phyloP scores from a whole-genome alignment of 2,329 filamentous ascomycete genomes.

The Penicillium corylophilum region DNA sequence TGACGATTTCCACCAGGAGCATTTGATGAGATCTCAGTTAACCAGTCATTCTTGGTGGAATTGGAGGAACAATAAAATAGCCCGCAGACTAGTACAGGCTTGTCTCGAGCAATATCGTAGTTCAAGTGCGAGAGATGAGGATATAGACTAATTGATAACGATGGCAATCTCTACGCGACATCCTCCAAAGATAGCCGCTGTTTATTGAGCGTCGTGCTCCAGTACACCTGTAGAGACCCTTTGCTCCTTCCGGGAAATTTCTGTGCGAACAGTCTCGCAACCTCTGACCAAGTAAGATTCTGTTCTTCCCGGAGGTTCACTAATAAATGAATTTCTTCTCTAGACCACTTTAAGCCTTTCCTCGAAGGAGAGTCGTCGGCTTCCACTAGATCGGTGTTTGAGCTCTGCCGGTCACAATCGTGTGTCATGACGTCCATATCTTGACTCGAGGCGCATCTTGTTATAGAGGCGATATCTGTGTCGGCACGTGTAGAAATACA shows the following conservation, averaged over 20 bases:
- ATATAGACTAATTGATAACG: too few species aligned
- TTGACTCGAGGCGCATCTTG: neutral
- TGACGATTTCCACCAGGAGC: too few species aligned
- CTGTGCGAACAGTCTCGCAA: conserved; percentile 1
- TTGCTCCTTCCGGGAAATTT: conserved; percentile 14
- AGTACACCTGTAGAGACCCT: conserved; percentile 17
- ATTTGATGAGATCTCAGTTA: too few species aligned
- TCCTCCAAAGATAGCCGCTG: conserved; percentile 1
- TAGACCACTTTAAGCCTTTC: conserved; percentile 4
- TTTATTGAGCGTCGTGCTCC: conserved; percentile 16
- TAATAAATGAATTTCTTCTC: conserved; percentile 5
- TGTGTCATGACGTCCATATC: neutral
- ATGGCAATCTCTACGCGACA: too few species aligned
- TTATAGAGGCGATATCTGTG: neutral
- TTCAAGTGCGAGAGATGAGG: too few species aligned
- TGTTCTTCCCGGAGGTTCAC: conserved; percentile 6
- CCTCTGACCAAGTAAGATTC: conserved; percentile 10
- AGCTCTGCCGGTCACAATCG: neutral
- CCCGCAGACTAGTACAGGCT: too few species aligned
- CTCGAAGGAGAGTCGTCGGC: neutral
- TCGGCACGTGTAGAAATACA: neutral
- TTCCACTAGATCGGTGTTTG: neutral
- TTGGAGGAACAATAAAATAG: too few species aligned
- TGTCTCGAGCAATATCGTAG: too few species aligned
- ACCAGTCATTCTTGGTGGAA: too few species aligned